phyloP scores from a whole-genome alignment of 1,139 yeast genomes.

The Geotrichum histeridarum region DNA sequence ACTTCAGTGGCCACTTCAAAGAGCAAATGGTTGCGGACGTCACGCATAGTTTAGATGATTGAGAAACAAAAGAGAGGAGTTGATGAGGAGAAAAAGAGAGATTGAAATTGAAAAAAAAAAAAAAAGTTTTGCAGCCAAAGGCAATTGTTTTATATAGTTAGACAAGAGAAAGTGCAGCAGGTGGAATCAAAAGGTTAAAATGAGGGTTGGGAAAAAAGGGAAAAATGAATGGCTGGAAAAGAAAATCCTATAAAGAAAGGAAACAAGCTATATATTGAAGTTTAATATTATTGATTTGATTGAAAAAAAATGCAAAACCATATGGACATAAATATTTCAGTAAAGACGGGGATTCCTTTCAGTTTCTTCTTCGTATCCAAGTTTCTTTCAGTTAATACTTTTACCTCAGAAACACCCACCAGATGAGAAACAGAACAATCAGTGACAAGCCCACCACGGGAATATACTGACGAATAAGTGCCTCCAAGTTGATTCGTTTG shows the following conservation, averaged over 20 bases:
- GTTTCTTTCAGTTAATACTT: neutral
- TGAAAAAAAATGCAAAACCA: too few species aligned
- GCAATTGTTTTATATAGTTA: too few species aligned
- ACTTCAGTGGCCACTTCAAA: conserved; percentile 97
- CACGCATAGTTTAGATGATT: conserved; percentile 30
- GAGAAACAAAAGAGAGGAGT: neutral
- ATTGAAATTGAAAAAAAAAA: neutral
- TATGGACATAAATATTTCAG: too few species aligned
- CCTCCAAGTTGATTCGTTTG: conserved; percentile 82
- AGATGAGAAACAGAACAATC: conserved; percentile 68
- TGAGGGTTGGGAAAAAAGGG: too few species aligned
- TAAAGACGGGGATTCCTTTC: too few species aligned
- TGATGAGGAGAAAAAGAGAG: neutral
- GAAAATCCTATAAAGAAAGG: too few species aligned
- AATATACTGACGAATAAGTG: conserved; percentile 80
- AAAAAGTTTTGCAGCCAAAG: neutral
- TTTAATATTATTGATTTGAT: too few species aligned
- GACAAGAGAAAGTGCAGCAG: neutral
- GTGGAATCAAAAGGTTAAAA: too few species aligned
- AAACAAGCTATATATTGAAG: too few species aligned
- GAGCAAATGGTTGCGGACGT: conserved; percentile 67
- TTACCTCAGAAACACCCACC: conserved; percentile 67
- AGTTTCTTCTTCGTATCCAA: neutral
- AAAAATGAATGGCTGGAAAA: too few species aligned
- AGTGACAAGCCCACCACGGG: conserved; percentile 74